Conservation (phyloP, 148 eudicot genomes). For the Chenopodium formosanum region DNA sequence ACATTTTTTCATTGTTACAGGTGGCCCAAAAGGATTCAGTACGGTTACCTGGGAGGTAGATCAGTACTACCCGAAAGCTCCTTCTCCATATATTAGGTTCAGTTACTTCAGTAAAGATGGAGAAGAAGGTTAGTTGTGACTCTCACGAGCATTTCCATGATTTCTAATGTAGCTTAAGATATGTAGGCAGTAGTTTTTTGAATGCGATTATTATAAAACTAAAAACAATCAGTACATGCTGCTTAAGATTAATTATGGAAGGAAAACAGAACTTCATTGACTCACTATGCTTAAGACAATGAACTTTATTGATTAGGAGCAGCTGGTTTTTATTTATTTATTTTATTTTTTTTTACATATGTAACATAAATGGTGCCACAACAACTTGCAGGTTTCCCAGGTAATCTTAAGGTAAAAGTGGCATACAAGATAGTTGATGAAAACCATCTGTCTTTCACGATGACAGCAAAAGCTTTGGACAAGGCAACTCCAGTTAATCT, state of each 20-base stretch:
- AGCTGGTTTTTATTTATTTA: too few relatives aligned
- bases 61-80: slow-evolving; percentile 35
- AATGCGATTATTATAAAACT: neutral
- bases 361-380: neutral
- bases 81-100: slow-evolving; percentile 50
- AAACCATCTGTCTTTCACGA: slow-evolving; percentile 37
- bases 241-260: too few relatives aligned
- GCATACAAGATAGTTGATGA: slow-evolving; percentile 39
- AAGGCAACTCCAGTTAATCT: slow-evolving; percentile 86
- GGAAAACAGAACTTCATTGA: too few relatives aligned
- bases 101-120: slow-evolving; percentile 64
- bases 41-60: slow-evolving; percentile 60
- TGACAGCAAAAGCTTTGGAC: slow-evolving; percentile 62
- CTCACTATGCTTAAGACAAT: neutral
- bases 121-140: slow-evolving; percentile 50
- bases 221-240: too few relatives aligned
- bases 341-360: too few relatives aligned
- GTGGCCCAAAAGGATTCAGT: slow-evolving; percentile 70
- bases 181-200: neutral
- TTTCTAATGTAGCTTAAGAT: neutral
- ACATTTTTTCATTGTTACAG: slow-evolving; percentile 26
- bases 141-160: neutral
- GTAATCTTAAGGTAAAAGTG: slow-evolving; percentile 47
- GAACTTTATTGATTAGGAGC: too few relatives aligned
- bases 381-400: slow-evolving; percentile 66